Conservation (phyloP, 78 protist genomes). For the Guillardia theta region DNA sequence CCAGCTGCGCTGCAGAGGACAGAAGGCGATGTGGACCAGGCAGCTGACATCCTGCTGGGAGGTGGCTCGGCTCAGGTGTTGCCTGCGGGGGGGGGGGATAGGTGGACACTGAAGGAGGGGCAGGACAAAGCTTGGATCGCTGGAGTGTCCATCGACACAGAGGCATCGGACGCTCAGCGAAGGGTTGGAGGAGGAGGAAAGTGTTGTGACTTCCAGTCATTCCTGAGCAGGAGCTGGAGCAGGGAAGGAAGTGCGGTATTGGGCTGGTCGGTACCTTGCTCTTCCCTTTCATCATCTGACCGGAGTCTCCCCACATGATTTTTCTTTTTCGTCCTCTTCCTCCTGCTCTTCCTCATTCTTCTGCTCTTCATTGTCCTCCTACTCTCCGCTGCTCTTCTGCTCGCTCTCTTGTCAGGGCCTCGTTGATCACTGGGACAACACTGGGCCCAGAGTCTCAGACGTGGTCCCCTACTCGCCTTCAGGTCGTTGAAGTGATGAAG, state of each 20-base stretch:
- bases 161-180: background rate
- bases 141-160: background rate
- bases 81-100: too few relatives aligned
- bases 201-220: background rate
- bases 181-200: too few relatives aligned
- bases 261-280: background rate
- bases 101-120: too few relatives aligned
- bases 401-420: background rate
- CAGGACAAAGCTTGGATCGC: background rate
- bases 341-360: background rate
- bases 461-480: background rate
- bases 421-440: slow-evolving; percentile 14
- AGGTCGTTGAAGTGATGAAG: too few relatives aligned
- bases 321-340: background rate
- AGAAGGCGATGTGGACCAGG: background rate
- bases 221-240: background rate
- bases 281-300: too few relatives aligned
- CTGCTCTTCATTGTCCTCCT: background rate
- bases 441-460: background rate
- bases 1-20: background rate
- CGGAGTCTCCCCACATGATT: too few relatives aligned
- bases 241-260: background rate
- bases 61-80: background rate
- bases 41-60: background rate
- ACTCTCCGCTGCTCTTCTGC: background rate